Evolutionary conservation across 495 filamentous ascomycete species (phyloP), one percentile per base, ranked within the genome.

Genomic region (Amorphotheca resinae): DNA sequence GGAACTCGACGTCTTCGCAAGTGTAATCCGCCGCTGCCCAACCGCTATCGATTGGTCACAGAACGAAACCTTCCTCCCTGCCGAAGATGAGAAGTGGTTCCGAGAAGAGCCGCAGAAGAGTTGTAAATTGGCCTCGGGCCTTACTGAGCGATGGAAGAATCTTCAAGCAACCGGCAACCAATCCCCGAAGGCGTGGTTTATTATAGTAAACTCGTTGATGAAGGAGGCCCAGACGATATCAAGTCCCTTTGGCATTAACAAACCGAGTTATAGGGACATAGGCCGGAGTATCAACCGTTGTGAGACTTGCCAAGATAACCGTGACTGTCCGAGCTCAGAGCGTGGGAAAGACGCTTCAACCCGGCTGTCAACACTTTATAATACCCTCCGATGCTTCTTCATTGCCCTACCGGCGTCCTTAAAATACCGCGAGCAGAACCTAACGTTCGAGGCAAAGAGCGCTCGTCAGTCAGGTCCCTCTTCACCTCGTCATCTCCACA

Each of bases 1-100:
- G 61, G 61, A 64, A 33, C 59, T 64, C 54, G 61, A 64, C 28
- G 50, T 57, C 22, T 64, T 61, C 38, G 58, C 61, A 11, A 59
- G 49, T 38, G 56, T 57, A 4, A 54, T 64, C 16, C 53, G 58
- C 1, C 49, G 58, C 16, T 46, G 42, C 7, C 61, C 59, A 0
- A 50, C 55, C 5, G 61, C 58, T 1, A 59, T 64, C 1, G 49
- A 61, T 48, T 52, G 55, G 44, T 39, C 45, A n/a, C 48, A 56
- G 42, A 60, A 46, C 22, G 38, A 54, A 22, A 52, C 48, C 3
- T 22, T 52, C 26, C 50, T 60, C 3, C 57, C 57, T 4, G 49
- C 53, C 1, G 25, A 53, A n/a, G 54, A 63, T 41, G 45, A 42
- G n/a, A 38, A 46, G 34, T 65, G 61, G 61, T 62, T 57, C 41